Evolutionary conservation across 805 yeast genomes (phyloP), one percentile per base, ranked within the genome.

Genomic region (Wickerhamomyces subpelliculosus): DNA sequence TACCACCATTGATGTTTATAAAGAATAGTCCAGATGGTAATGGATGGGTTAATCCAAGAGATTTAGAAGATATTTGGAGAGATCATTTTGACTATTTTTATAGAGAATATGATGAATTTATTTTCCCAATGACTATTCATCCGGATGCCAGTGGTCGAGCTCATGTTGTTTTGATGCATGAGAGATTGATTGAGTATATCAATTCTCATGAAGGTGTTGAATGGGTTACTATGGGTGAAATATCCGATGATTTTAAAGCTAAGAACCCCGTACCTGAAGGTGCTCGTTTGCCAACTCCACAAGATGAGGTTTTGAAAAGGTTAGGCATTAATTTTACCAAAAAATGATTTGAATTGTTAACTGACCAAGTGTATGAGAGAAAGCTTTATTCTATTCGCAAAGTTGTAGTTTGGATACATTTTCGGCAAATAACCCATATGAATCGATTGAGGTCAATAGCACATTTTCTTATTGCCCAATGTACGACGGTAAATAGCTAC

Each of bases 71-170:
- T 30, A 60, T 61, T 24, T 61, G 66, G 66, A 54, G 55, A 40
- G 66, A 61, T 42, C 65, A 61, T 37, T 61, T 61, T 38, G 65
- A 60, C 27, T 61, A 61, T 41, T 61, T 59, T 42, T 61, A 61
- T 40, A 48, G 64, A 32, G 64, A 62, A 34, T 53, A 61, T 40
- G 66, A 61, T 40, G 62, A 57, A 38, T 61, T 61, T 42, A 54
- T 61, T 23, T 61, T 61, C 46, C 66, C 66, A 8, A 58, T 61
- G 43, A 61, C 66, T 26, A 52, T 57, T 39, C 66, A 61, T 41
- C 66, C 66, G 2, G 66, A 61, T 36, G 66, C 60, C 17, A 55
- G 62, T 23, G 66, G 66, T 14, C 45, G 64, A 25, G 64, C 66
- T 6, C 66, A 61, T 42, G 64, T 45, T 8, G 18, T 58, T 14